Percentiles rank a stretch among this genome's conserved stretches.
phyloP scores from a whole-genome alignment of 164 flowering plant genomes.

The Paratinospora sagittata region DNA sequence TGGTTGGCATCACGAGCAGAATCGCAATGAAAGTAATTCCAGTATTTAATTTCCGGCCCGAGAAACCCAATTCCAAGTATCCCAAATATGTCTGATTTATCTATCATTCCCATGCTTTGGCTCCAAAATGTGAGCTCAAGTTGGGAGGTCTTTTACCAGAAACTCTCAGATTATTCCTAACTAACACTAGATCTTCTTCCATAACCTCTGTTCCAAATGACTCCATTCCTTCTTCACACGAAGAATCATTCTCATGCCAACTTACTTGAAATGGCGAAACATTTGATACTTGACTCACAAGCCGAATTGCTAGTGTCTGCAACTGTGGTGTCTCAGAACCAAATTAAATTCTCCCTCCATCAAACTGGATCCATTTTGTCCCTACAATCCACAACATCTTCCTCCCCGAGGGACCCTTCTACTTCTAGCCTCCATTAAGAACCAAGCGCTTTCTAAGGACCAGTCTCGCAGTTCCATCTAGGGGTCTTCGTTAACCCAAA shows the following conservation, averaged over 20 bases:
- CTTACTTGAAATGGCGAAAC: constrained; percentile 4
- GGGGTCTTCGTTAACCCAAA: too few species aligned
- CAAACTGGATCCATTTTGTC: constrained; percentile 34
- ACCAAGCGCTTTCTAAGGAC: constrained; percentile 33
- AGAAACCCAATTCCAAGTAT: too few species aligned
- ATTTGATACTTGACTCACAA: constrained; percentile 32
- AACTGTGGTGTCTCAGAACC: constrained; percentile 35
- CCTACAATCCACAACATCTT: constrained; percentile 41
- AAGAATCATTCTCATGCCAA: constrained; percentile 10
- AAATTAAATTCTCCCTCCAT: constrained; percentile 5
- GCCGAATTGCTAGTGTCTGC: constrained; percentile 33
- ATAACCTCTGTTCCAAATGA: constrained; percentile 18
- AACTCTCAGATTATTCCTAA: constrained; percentile 33
- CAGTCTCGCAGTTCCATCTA: constrained; percentile 27
- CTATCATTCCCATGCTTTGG: neutral
- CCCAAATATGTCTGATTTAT: neutral
- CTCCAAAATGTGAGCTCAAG: constrained; percentile 8
- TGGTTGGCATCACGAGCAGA: too few species aligned
- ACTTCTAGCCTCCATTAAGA: constrained; percentile 25
- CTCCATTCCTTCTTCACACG: constrained; percentile 19
- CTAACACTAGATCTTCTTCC: constrained; percentile 31
- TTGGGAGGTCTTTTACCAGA: constrained; percentile 15
- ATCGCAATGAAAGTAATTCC: too few species aligned
- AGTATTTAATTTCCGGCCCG: too few species aligned
- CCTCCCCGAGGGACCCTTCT: constrained; percentile 41